Conservation (phyloP, 2,329 filamentous ascomycete species). For the Ilyonectria mors-panacis region DNA sequence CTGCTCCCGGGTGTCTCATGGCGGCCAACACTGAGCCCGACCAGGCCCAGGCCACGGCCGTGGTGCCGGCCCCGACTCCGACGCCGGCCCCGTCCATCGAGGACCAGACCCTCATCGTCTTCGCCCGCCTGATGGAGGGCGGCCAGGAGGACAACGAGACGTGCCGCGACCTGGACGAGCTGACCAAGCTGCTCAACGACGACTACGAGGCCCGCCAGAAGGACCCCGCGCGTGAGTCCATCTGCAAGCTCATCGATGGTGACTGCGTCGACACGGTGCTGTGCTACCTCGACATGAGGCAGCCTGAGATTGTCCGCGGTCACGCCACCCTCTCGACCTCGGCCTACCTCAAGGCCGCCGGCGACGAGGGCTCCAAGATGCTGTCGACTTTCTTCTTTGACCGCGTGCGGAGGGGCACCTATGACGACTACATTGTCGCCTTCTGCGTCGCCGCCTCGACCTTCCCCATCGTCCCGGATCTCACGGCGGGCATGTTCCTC, state of each 20-base stretch:
- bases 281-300: constrained; percentile 87
- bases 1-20: constrained; percentile 27
- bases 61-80: constrained; percentile 4
- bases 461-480: constrained; percentile 86
- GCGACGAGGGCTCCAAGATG: constrained; percentile 77
- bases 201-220: constrained; percentile 64
- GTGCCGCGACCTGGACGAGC: constrained; percentile 69
- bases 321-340: constrained; percentile 88
- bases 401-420: constrained; percentile 80
- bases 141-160: constrained; percentile 86
- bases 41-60: constrained; percentile 14
- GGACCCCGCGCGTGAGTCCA: constrained; percentile 61
- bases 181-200: constrained; percentile 72
- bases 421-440: constrained; percentile 90
- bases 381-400: constrained; percentile 82
- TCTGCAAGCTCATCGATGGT: constrained; percentile 76
- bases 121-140: constrained; percentile 92
- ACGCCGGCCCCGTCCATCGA: constrained; percentile 57
- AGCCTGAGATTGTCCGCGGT: constrained; percentile 79
- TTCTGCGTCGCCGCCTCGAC: constrained; percentile 93
- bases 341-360: constrained; percentile 85
- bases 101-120: constrained; percentile 81
- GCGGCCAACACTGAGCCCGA: constrained; percentile 27
- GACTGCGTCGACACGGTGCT: constrained; percentile 89
- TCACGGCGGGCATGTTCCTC: constrained; percentile 85